Percentiles rank a stretch among this genome's conserved stretches.
Conservation (phyloP, 371 early-diverging fungal genomes). For the Dentiscutata heterogama region DNA sequence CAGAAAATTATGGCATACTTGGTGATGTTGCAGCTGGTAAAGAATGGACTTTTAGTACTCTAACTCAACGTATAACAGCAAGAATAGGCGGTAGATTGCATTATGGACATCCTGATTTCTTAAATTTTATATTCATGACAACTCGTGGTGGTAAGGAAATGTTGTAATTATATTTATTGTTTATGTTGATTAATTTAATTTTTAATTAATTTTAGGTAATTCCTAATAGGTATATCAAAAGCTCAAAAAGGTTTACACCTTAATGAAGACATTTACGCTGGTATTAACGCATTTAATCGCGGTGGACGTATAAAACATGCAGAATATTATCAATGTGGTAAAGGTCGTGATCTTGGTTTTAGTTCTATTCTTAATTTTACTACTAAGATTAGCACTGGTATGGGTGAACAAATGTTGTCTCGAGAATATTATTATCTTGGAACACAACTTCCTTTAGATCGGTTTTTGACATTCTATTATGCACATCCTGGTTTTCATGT, state of each 20-base stretch:
- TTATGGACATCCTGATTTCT: constrained; percentile 94
- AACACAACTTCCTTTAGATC: constrained; percentile 83
- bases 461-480: constrained; percentile 90
- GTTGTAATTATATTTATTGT: not conserved
- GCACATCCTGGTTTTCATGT: constrained; percentile 93
- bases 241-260: constrained; percentile 93
- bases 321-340: constrained; percentile 94
- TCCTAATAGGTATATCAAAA: constrained; percentile 79
- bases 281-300: constrained; percentile 88
- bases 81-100: constrained; percentile 87
- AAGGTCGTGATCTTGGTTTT: constrained; percentile 94
- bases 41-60: constrained; percentile 90
- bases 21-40: constrained; percentile 94
- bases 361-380: constrained; percentile 90
- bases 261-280: constrained; percentile 95
- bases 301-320: constrained; percentile 93
- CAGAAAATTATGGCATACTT: constrained; percentile 87
- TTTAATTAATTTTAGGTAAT: not conserved
- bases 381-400: constrained; percentile 93
- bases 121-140: constrained; percentile 90
- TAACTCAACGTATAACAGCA: constrained; percentile 90
- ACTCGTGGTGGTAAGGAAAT: constrained; percentile 78
- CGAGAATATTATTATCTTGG: constrained; percentile 93
- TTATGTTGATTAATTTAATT: constrained; percentile 13
- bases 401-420: constrained; percentile 94